Base-by-base conservation (phyloP, 495 filamentous ascomycete genomes). In the Xylona heveae region DNA sequence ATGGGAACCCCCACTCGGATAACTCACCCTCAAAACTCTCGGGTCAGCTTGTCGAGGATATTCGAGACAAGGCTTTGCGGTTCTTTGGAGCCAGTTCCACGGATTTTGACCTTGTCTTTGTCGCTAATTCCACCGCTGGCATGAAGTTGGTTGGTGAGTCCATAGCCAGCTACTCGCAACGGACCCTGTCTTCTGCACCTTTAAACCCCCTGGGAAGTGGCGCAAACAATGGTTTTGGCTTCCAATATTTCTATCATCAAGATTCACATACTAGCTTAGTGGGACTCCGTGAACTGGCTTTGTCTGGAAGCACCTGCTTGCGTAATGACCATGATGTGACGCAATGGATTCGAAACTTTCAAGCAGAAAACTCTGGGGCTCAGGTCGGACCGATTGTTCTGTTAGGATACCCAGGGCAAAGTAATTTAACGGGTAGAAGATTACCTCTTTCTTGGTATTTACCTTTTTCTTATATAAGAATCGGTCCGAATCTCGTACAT, bases 1-100 rank as follows among this genome's bases (percentile, higher is more conserved):
- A 79, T 45, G 85, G 85, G 7, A 95, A 95, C 41, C 83, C 85
- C 1, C 85, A 95, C 47, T 93, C 84, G 1, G 71, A 68, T 41
- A 92, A 83, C 1, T 50, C 64, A 4, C 77, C 84, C 0, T 90
- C 85, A 0, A 78, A 85, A 43, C 56, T 66, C 5, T 74, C 84
- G 0, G 77, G 72, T 0, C 59, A 62, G 9, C 58, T 75, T 12
- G 68, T 85, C 27, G 82, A 93, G 32, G 69, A 84, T 46, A 56
- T 77, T 35, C 68, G 85, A 21, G 54, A 81, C 4, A 59, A 69
- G 7, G 61, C 75, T 8, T 60, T 94, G 10, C 61, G 59, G 6
- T 80, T 90, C 48, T 88, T 92, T 53, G 72, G 81, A 28, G 85
- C 84, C 2, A 68, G 81, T 40, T 81, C 82, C 2, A 66, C 68